Conservation (phyloP, 2,329 filamentous ascomycete species). For the Ophiostoma piceae region DNA sequence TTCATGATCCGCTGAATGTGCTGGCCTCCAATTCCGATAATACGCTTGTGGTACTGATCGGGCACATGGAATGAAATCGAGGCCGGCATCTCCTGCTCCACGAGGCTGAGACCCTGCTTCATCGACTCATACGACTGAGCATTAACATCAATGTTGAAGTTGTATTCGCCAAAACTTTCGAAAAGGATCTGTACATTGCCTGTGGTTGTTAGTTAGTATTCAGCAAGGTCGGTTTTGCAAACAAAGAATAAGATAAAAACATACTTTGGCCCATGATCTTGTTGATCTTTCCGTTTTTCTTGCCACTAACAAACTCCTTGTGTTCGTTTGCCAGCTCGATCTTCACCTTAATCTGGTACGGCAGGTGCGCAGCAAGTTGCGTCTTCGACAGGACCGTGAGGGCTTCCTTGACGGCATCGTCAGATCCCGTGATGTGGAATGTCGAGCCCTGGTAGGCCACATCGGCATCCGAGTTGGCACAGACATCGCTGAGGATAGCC, state of each 20-base stretch:
- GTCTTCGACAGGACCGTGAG: constrained; percentile 90
- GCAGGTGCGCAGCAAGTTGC: constrained; percentile 77
- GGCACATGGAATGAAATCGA: constrained; percentile 99
- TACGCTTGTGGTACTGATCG: constrained; percentile 98
- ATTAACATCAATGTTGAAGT: constrained; percentile 98
- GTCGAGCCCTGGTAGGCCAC: constrained; percentile 90
- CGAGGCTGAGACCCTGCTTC: constrained; percentile 84
- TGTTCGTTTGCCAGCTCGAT: constrained; percentile 98
- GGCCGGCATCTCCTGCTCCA: constrained; percentile 98
- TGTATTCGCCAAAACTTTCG: constrained; percentile 98
- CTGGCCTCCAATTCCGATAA: constrained; percentile 96
- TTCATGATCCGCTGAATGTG: constrained; percentile 99
- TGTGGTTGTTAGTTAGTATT: not conserved
- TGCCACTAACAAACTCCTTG: constrained; percentile 98
- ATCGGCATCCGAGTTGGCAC: constrained; percentile 91
- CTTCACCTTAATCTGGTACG: constrained; percentile 93
- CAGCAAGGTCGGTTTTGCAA: no score
- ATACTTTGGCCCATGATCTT: constrained; percentile 97
- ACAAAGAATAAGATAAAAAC: not conserved
- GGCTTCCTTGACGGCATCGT: constrained; percentile 94
- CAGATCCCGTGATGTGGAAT: constrained; percentile 90
- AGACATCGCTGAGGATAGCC: constrained; percentile 91
- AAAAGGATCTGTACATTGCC: constrained; percentile 96
- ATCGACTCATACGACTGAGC: constrained; percentile 88
- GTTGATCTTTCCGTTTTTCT: constrained; percentile 99